phyloP scores from a whole-genome alignment of 2,329 filamentous ascomycete species.

The Botrytis byssoidea region DNA sequence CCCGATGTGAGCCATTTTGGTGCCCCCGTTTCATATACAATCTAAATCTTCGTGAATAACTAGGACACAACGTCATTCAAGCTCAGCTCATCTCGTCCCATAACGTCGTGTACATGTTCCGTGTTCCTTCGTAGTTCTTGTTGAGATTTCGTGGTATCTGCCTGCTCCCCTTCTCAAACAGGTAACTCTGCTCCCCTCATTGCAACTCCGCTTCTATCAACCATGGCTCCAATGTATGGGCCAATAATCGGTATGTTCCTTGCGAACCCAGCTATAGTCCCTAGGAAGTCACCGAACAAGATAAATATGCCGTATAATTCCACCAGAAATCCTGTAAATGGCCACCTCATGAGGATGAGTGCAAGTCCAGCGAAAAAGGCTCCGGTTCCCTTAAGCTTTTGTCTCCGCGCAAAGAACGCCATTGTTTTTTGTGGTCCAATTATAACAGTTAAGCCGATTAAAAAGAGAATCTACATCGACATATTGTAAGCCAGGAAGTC shows the following conservation, averaged over 20 bases:
- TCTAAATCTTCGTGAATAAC: background rate
- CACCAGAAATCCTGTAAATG: constrained; percentile 83
- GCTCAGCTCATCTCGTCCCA: background rate
- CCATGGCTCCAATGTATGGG: constrained; percentile 72
- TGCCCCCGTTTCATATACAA: constrained; percentile 14
- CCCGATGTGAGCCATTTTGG: background rate
- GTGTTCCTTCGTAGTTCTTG: constrained; percentile 12
- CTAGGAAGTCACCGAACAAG: constrained; percentile 93
- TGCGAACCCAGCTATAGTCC: constrained; percentile 86
- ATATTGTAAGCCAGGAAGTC: constrained; percentile 45
- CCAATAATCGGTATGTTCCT: constrained; percentile 82
- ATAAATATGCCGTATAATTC: constrained; percentile 92
- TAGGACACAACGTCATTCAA: background rate
- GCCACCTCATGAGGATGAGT: constrained; percentile 87
- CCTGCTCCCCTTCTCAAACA: constrained; percentile 51
- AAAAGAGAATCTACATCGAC: constrained; percentile 78
- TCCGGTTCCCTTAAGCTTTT: constrained; percentile 88
- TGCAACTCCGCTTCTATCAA: constrained; percentile 69
- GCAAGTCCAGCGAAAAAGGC: constrained; percentile 82
- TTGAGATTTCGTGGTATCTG: background rate
- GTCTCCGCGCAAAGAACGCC: constrained; percentile 88
- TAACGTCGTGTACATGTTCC: background rate
- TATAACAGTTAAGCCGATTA: constrained; percentile 92
- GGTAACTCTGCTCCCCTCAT: constrained; percentile 75
- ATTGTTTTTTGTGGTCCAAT: constrained; percentile 90